Conservation (phyloP, 805 yeast genomes). For the Sugiyamaella smithiae region DNA sequence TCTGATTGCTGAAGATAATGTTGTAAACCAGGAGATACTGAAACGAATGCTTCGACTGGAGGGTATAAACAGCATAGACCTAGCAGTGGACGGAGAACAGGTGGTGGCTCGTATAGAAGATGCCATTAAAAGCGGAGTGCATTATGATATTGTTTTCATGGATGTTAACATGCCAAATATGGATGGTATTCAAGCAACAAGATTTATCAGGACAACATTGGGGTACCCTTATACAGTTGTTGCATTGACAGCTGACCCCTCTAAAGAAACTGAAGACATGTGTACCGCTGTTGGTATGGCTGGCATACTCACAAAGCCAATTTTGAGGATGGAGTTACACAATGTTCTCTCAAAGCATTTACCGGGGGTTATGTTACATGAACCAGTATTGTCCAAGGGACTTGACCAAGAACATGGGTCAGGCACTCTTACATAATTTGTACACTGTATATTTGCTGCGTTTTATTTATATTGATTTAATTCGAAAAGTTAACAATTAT, state of each 20-base stretch:
- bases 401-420: constrained; percentile 1
- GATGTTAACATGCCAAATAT: constrained; percentile 97
- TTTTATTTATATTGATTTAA: no score
- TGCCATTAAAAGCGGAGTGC: constrained; percentile 32
- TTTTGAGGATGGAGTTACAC: constrained; percentile 65
- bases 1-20: constrained; percentile 89
- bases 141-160: constrained; percentile 82
- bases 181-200: constrained; percentile 87
- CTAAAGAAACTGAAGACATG: constrained; percentile 80
- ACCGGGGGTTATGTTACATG: constrained; percentile 15
- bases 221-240: constrained; percentile 72
- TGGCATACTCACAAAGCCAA: constrained; percentile 84
- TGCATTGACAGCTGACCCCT: constrained; percentile 94
- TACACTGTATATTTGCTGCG: no score
- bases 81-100: constrained; percentile 86
- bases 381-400: constrained; percentile 11
- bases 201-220: constrained; percentile 61
- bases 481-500: no score
- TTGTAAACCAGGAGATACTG: constrained; percentile 90
- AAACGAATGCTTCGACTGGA: constrained; percentile 77
- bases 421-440: not conserved
- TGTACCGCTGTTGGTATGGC: constrained; percentile 88
- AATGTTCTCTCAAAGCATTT: constrained; percentile 44
- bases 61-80: constrained; percentile 64
- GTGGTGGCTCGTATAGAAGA: constrained; percentile 69